Evolutionary conservation across 192 early-diverging fungal genomes (phyloP), one percentile per base, ranked within the genome.

Genomic region (Linnemannia hyalina): DNA sequence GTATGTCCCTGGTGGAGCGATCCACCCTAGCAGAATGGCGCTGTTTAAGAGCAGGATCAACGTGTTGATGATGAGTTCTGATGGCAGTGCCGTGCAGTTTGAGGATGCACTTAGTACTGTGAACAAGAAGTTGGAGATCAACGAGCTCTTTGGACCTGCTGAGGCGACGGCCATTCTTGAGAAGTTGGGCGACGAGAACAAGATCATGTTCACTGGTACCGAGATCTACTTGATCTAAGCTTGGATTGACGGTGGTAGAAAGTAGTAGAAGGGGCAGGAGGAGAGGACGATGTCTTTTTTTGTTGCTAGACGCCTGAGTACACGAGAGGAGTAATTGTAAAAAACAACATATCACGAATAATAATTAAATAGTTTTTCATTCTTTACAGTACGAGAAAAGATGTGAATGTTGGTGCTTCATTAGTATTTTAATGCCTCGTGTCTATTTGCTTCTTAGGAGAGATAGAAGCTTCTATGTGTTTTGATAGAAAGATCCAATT

Each of bases 181-280:
- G 41, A 85, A 80, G 52, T 92, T 96, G 95, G 87, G 90, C 73
- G 78, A 82, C 20, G 91, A 88, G 36, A 96, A 96, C 85, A 91
- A 94, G 54, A 86, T 96, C 40, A 95, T 95, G 94, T 95, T 92
- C 83, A 91, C 91, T 44, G 92, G 92, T 73, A 91, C 90, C 35
- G 89, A 92, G 70, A 88, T 95, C 68, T 92, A 95, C 77, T 89
- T 92, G 81, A 94, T 96, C 82, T 96, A 92, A 87, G 68, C 29
- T 22, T 13, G 26, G 22, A 65, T 16, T 3, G 32, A 22, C 2
- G 23, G 63, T 32, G 42, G 49, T 49, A 68, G 65, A 26, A 77
- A 47, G 35, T 41, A 2, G 26, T 20, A 42, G 41, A 29, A 38
- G 1, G 35, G 35, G 35, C 23, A 10, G 18, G 57, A n/a, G 41